Conservation (phyloP, 2,329 filamentous ascomycete species). For the Penicillium sp. region DNA sequence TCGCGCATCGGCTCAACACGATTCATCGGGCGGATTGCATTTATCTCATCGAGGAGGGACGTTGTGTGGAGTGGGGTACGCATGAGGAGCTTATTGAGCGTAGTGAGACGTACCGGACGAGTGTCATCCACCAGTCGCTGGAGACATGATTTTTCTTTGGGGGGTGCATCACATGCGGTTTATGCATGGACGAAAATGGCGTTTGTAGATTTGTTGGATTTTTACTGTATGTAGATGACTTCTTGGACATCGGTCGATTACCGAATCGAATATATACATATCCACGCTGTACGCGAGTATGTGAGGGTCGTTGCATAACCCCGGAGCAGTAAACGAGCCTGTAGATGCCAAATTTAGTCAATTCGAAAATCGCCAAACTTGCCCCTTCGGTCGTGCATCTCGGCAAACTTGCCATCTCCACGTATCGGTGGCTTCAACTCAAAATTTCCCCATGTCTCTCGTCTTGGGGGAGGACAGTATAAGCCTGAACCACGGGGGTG, state of each 20-base stretch:
- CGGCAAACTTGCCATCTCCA: slow-evolving; percentile 12
- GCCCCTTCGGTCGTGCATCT: neutral
- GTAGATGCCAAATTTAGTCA: neutral
- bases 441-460: slow-evolving; percentile 4
- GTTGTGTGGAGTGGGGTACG: slow-evolving; percentile 47
- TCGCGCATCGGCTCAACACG: slow-evolving; percentile 40
- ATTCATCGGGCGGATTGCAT: slow-evolving; percentile 70
- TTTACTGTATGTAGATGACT: neutral
- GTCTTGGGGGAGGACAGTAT: slow-evolving; percentile 2
- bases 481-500: slow-evolving; percentile 50
- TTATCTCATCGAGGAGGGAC: slow-evolving; percentile 54
- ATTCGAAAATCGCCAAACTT: neutral
- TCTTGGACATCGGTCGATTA: neutral
- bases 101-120: slow-evolving; percentile 49
- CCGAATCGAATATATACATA: neutral
- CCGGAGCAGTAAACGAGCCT: slow-evolving; percentile 1
- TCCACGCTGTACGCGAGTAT: neutral
- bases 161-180: neutral
- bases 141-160: slow-evolving; percentile 16
- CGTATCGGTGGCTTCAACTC: slow-evolving; percentile 10
- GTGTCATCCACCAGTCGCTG: slow-evolving; percentile 49
- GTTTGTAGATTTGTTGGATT: neutral
- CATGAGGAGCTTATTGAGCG: slow-evolving; percentile 49
- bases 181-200: neutral
- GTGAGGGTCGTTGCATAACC: neutral